These are phyloP conservation scores for Blastocystis sp. DNA, from an alignment of 352 stramenopile genomes.

Conservation along the genomic window DNA sequence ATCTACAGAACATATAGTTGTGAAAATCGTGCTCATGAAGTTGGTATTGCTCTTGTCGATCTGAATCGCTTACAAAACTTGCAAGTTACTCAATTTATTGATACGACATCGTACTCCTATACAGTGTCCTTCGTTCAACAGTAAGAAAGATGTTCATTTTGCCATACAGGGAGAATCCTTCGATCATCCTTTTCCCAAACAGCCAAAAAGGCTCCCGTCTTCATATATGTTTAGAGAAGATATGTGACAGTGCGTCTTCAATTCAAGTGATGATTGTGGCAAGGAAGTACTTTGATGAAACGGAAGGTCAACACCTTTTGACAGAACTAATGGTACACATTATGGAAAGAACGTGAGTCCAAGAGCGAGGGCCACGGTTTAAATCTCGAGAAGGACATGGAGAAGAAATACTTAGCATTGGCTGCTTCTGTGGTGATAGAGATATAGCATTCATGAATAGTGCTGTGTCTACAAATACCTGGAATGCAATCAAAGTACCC, in stretches of 20 bases:
- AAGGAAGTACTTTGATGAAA: slow-evolving; percentile 46
- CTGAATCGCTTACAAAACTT: not conserved
- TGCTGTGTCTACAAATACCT: slow-evolving; percentile 36
- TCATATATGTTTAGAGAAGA: not conserved
- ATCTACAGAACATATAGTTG: not conserved
- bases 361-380: not conserved
- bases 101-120: slow-evolving; percentile 9
- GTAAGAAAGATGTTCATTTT: not conserved
- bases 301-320: not conserved
- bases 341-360: not conserved
- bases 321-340: not conserved
- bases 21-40: slow-evolving; percentile 24
- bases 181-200: not conserved
- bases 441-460: not conserved
- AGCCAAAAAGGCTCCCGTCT: slow-evolving; percentile 28
- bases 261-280: not conserved
- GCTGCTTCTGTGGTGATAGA: not conserved
- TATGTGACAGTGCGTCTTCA: too few species aligned
- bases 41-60: slow-evolving; percentile 12
- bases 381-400: not conserved
- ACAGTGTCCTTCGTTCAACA: not conserved
- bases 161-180: not conserved
- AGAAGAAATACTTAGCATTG: slow-evolving; percentile 50
- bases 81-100: not conserved
- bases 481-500: slow-evolving; percentile 10